phyloP scores from a whole-genome alignment of 768 basidiomycete genomes.

The Tricholoma terreum region DNA sequence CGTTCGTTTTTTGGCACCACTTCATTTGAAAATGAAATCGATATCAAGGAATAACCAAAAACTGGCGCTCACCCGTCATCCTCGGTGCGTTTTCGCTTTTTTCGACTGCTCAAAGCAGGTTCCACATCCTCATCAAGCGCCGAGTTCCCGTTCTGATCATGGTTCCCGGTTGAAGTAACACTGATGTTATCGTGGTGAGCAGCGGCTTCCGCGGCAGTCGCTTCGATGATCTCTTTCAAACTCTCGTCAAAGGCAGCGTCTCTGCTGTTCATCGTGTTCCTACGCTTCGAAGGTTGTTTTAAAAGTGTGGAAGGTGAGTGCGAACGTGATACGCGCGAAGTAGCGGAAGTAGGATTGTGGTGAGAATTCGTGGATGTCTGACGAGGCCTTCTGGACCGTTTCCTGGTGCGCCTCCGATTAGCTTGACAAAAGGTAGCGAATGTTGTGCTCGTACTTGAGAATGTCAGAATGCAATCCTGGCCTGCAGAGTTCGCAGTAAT shows the following conservation, averaged over 20 bases:
- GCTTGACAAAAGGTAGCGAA: constrained; percentile 12
- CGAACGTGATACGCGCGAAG: constrained; percentile 67
- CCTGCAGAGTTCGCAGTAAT: constrained; percentile 91
- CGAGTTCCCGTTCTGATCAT: constrained; percentile 24
- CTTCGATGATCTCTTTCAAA: constrained; percentile 71
- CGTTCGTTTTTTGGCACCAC: constrained; percentile 64
- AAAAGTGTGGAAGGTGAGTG: constrained; percentile 60
- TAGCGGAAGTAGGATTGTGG: constrained; percentile 41
- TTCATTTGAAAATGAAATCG: constrained; percentile 18
- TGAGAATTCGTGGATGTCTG: constrained; percentile 65
- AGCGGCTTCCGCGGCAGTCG: constrained; percentile 69
- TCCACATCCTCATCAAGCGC: constrained; percentile 52
- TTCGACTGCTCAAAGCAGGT: constrained; percentile 36
- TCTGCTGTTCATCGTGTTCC: constrained; percentile 97
- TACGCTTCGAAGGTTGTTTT: constrained; percentile 75
- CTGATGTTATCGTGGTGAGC: constrained; percentile 43
- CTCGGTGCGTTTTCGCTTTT: constrained; percentile 75
- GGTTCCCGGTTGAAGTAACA: constrained; percentile 32
- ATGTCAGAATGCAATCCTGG: constrained; percentile 84
- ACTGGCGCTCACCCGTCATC: constrained; percentile 61
- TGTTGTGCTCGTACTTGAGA: constrained; percentile 58
- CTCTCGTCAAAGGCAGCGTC: constrained; percentile 94
- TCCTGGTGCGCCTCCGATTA: constrained; percentile 39
- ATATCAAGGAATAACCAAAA: background rate
- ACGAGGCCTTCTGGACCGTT: constrained; percentile 58